These are phyloP conservation scores for Cudoniella acicularis DNA, from an alignment of 495 filamentous ascomycete genomes.

Conservation along the genomic window DNA sequence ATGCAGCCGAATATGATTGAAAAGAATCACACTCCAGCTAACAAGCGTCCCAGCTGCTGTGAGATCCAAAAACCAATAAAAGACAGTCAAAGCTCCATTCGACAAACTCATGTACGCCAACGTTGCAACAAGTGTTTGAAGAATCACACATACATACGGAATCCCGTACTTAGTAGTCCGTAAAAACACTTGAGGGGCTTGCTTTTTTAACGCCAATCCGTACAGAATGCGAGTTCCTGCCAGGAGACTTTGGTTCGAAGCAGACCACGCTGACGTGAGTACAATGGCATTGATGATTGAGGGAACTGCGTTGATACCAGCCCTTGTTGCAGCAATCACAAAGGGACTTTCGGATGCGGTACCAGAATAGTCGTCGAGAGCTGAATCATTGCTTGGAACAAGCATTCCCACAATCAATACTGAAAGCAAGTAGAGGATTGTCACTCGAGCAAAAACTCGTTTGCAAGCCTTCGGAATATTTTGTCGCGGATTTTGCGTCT, in stretches of 20 bases:
- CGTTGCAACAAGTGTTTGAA: slow-evolving; percentile 47
- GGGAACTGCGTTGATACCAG: slow-evolving; percentile 58
- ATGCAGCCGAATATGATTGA: slow-evolving; percentile 44
- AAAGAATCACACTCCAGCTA: slow-evolving; percentile 46
- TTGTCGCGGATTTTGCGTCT: slow-evolving; percentile 64
- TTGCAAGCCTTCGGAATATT: slow-evolving; percentile 66
- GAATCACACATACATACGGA: slow-evolving; percentile 50
- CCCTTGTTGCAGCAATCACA: slow-evolving; percentile 61
- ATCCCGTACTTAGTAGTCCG: slow-evolving; percentile 55
- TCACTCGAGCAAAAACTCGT: slow-evolving; percentile 63
- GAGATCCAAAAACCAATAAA: slow-evolving; percentile 55
- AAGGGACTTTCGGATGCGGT: slow-evolving; percentile 61
- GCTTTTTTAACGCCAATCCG: slow-evolving; percentile 56
- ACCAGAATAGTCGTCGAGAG: slow-evolving; percentile 46
- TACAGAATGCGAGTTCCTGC: slow-evolving; percentile 59
- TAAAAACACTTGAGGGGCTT: slow-evolving; percentile 51
- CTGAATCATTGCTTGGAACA: slow-evolving; percentile 53
- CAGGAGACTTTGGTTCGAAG: slow-evolving; percentile 56
- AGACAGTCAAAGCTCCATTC: slow-evolving; percentile 51
- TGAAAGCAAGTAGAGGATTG: slow-evolving; percentile 49
- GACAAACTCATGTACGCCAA: slow-evolving; percentile 56
- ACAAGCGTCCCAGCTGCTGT: slow-evolving; percentile 52
- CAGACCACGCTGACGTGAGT: slow-evolving; percentile 66
- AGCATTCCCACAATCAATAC: slow-evolving; percentile 30
- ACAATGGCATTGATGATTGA: slow-evolving; percentile 63